Conservation (phyloP, 345 rosid species). For the Psidium friedrichsthalianum region DNA sequence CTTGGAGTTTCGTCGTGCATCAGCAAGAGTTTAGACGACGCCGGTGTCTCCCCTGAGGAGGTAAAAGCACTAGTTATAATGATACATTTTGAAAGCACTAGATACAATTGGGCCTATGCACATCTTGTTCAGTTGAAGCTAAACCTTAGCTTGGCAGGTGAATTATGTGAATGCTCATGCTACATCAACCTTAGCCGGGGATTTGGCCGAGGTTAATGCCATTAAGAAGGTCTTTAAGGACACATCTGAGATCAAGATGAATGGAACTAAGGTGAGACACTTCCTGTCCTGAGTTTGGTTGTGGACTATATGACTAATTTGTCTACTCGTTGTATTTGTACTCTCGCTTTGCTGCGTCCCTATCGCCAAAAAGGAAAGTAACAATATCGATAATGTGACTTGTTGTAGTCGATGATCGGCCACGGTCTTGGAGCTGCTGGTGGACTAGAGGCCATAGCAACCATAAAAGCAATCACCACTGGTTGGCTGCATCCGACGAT, state of each 20-base stretch:
- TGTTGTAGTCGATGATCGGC: constrained; percentile 48
- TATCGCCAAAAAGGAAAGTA: neutral
- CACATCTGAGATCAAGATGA: constrained; percentile 64
- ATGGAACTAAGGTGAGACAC: constrained; percentile 42
- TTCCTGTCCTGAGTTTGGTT: neutral
- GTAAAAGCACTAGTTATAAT: constrained; percentile 4
- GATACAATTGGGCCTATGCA: neutral
- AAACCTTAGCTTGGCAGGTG: constrained; percentile 21
- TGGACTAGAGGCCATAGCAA: constrained; percentile 59
- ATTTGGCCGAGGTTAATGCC: constrained; percentile 64
- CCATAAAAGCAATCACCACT: constrained; percentile 56
- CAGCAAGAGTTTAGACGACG: constrained; percentile 44
- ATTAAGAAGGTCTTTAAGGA: constrained; percentile 50
- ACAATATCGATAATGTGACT: neutral
- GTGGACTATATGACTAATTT: neutral
- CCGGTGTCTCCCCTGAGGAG: constrained; percentile 67
- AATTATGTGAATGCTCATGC: constrained; percentile 64
- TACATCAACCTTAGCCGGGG: constrained; percentile 65
- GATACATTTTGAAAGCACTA: neutral
- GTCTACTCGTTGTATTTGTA: neutral
- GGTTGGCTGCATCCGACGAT: constrained; percentile 67
- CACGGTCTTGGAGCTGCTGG: constrained; percentile 69
- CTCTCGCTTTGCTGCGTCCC: neutral
- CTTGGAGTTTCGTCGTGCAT: constrained; percentile 61
- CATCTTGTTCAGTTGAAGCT: neutral